Evolutionary conservation across 1,284 basidiomycete genomes (phyloP).

Genomic region (Malassezia sympodialis): DNA sequence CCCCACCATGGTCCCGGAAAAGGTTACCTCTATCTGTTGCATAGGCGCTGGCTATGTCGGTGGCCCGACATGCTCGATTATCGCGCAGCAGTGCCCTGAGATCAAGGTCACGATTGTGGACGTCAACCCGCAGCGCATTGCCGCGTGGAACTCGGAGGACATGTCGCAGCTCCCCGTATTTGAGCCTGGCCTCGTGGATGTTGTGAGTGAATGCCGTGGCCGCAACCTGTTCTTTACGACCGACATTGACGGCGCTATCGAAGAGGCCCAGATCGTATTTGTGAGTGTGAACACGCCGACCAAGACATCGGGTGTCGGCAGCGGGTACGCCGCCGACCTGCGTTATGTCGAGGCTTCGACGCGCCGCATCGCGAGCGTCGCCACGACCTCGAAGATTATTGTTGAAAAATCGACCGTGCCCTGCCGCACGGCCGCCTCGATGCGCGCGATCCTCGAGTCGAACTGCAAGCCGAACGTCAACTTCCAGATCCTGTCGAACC

Average conservation of each 20-base stretch:
- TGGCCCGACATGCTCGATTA: constrained; percentile 71
- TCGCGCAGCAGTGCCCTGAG: constrained; percentile 86
- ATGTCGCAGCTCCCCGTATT: constrained; percentile 65
- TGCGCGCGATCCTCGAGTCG: constrained; percentile 96
- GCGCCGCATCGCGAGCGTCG: constrained; percentile 83
- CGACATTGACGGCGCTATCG: constrained; percentile 83
- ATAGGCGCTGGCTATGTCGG: constrained; percentile 90
- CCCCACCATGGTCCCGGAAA: constrained; percentile 7
- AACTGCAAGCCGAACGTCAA: constrained; percentile 82
- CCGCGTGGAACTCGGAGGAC: constrained; percentile 75
- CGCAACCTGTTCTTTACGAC: constrained; percentile 96
- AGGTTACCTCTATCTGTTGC: constrained; percentile 47
- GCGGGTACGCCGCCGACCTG: constrained; percentile 92
- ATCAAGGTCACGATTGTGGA: constrained; percentile 95
- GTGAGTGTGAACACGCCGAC: constrained; percentile 90
- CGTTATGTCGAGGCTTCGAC: constrained; percentile 67
- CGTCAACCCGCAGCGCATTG: constrained; percentile 83
- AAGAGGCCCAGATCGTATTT: constrained; percentile 70
- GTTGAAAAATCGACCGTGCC: constrained; percentile 99
- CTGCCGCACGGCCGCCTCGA: constrained; percentile 93
- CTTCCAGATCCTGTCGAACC: constrained; percentile 98
- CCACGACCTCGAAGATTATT: constrained; percentile 87
- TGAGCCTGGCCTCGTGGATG: constrained; percentile 90
- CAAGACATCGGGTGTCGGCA: constrained; percentile 93
- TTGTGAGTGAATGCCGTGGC: constrained; percentile 76